phyloP scores from a whole-genome alignment of 495 filamentous ascomycete species.

The Parathielavia appendiculata region DNA sequence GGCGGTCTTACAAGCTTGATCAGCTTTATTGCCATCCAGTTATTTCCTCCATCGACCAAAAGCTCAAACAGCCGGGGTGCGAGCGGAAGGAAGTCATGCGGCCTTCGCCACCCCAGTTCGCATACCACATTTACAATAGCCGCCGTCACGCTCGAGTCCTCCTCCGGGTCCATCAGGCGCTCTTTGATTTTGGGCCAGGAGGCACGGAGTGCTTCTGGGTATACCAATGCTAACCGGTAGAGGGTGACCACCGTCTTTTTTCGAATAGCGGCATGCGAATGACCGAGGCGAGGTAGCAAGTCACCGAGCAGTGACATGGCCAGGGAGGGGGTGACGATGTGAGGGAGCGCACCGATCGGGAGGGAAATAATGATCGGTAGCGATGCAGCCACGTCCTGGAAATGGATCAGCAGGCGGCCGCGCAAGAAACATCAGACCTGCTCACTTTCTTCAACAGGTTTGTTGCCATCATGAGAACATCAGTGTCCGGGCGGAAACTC shows the following conservation, averaged over 20 bases:
- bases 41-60: slow-evolving; percentile 87
- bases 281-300: slow-evolving; percentile 75
- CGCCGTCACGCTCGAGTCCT: slow-evolving; percentile 90
- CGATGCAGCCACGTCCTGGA: slow-evolving; percentile 73
- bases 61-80: slow-evolving; percentile 89
- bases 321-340: slow-evolving; percentile 84
- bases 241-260: slow-evolving; percentile 95
- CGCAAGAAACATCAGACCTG: not conserved
- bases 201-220: slow-evolving; percentile 84
- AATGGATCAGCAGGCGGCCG: slow-evolving; percentile 14
- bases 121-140: slow-evolving; percentile 96
- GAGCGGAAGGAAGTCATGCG: slow-evolving; percentile 86
- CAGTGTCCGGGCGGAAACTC: slow-evolving; percentile 91
- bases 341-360: slow-evolving; percentile 80
- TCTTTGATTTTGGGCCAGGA: slow-evolving; percentile 98
- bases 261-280: slow-evolving; percentile 73
- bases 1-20: slow-evolving; percentile 75
- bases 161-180: slow-evolving; percentile 78
- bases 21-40: slow-evolving; percentile 99
- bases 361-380: slow-evolving; percentile 71
- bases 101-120: slow-evolving; percentile 89
- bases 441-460: slow-evolving; percentile 91
- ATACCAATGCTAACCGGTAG: slow-evolving; percentile 86
- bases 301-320: slow-evolving; percentile 84
- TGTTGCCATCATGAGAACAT: slow-evolving; percentile 95